Base-by-base conservation (phyloP, 345 rosid species). In the Gossypium longicalyx region DNA sequence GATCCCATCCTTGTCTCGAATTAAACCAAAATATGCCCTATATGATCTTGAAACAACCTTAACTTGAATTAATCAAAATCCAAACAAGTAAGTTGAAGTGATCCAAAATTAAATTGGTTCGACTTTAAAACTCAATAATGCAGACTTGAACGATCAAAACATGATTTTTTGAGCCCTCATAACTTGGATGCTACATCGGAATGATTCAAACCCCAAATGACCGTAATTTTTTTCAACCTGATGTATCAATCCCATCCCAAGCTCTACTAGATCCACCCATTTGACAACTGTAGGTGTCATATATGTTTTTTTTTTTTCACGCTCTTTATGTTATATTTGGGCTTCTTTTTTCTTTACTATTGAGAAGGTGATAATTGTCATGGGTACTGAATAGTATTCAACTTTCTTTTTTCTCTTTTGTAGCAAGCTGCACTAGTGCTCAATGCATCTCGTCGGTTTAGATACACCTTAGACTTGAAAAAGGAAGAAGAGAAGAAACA, bases 381-480 rank as follows among this genome's bases (percentile, higher is more conserved):
- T 25, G 16, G 58, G 17, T 66, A n/a, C 45, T 63, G 5, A 3
- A 44, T 17, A 54, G 45, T 43, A 7, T 73, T 9, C n/a, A 52
- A 54, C 48, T 63, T 53, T 44, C 79, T 76, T 48, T 43, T 34
- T 34, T 34, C 41, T 34, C 52, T 72, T 17, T 73, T 81, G 81
- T 80, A 95, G 99, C 99, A 86, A 93, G 99, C 99, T 10, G 97
- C 97, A 2, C 90, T 95, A 60, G 99, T 95, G 72, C 86, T 95
- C 63, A 95, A 95, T 67, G 99, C 99, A 75, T 95, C 98, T 71
- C 93, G 99, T 68, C 89, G 99, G 9, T 95, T 95, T 66, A 89
- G 99, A 47, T 95, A 95, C 81, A 95, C 99, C 58, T 83, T 95
- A 81, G 97, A 95, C 82, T 85, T 95, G 82, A 91, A 90, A 77